Percentiles rank a stretch among this genome's conserved stretches.
These are phyloP conservation scores for Vitis hybrid DNA, from an alignment of 177 flowering plant species.

Conservation along the genomic window DNA sequence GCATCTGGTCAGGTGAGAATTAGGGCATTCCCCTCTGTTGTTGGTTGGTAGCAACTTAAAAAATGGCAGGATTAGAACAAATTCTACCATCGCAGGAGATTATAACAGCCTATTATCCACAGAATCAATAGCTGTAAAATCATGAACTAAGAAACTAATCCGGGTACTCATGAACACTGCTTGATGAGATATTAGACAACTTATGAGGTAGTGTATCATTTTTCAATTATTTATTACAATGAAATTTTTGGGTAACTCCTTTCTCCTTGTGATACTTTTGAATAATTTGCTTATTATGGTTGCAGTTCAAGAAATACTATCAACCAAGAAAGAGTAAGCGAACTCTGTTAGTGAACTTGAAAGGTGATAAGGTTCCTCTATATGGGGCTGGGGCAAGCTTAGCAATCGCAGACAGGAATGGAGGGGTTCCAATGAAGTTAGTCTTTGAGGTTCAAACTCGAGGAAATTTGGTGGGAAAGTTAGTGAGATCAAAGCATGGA, in stretches of 20 bases:
- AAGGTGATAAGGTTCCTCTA: conserved; percentile 44
- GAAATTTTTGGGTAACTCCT: too few species aligned
- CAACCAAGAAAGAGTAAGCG: conserved; percentile 50
- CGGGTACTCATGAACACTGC: neutral
- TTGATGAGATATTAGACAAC: too few species aligned
- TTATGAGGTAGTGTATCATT: too few species aligned
- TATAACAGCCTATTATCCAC: neutral
- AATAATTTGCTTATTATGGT: neutral
- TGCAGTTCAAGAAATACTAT: conserved; percentile 48
- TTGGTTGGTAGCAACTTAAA: too few species aligned
- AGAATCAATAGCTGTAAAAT: neutral
- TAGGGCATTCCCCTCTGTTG: too few species aligned
- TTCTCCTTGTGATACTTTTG: too few species aligned
- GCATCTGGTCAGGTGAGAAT: conserved; percentile 58
- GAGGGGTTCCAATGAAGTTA: conserved; percentile 37
- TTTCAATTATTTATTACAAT: too few species aligned
- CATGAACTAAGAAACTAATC: neutral
- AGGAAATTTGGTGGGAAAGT: conserved; percentile 49
- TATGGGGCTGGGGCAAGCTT: conserved; percentile 58
- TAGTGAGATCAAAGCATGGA: conserved; percentile 44
- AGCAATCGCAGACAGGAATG: conserved; percentile 16
- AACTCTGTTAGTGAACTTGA: conserved; percentile 24
- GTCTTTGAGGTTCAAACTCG: conserved; percentile 32
- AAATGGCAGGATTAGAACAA: too few species aligned
- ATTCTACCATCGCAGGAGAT: too few species aligned